Evolutionary conservation across 805 yeast species (phyloP).

Genomic region (Saccharomyces paradoxus): DNA sequence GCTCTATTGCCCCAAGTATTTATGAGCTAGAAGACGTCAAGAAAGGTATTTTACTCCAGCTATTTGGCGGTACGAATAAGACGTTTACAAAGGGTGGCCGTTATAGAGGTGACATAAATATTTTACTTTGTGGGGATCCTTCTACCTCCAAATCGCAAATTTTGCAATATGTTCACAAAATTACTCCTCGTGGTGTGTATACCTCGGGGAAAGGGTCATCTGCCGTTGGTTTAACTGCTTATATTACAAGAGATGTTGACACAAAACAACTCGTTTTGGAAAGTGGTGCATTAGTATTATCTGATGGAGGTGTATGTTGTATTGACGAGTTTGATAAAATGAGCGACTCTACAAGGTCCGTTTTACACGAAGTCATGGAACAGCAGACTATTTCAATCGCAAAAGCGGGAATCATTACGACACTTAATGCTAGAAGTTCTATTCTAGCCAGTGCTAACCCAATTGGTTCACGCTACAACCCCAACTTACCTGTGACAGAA

Average conservation of each 20-base stretch:
- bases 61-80: slow-evolving; percentile 94
- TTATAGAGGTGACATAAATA: slow-evolving; percentile 91
- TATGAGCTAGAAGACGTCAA: slow-evolving; percentile 95
- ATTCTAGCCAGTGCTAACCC: slow-evolving; percentile 96
- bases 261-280: slow-evolving; percentile 90
- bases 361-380: slow-evolving; percentile 97
- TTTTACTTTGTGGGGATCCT: slow-evolving; percentile 94
- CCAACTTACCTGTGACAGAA: slow-evolving; percentile 87
- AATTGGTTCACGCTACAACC: slow-evolving; percentile 89
- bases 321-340: slow-evolving; percentile 98
- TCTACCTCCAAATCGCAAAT: slow-evolving; percentile 95
- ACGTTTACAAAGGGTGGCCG: slow-evolving; percentile 82
- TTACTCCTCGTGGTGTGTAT: slow-evolving; percentile 95
- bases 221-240: slow-evolving; percentile 97
- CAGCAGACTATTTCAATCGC: slow-evolving; percentile 98
- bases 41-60: slow-evolving; percentile 84
- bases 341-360: slow-evolving; percentile 91
- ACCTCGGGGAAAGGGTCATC: slow-evolving; percentile 99
- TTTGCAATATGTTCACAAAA: slow-evolving; percentile 89
- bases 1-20: slow-evolving; percentile 95
- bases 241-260: slow-evolving; percentile 88
- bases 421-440: slow-evolving; percentile 92
- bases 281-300: slow-evolving; percentile 89
- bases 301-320: slow-evolving; percentile 98
- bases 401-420: slow-evolving; percentile 96